A percentile compares a stretch with the other conserved stretches of the same genome.
Conservation (phyloP, 2,329 filamentous ascomycete genomes). For the Scytalidium lignicola region DNA sequence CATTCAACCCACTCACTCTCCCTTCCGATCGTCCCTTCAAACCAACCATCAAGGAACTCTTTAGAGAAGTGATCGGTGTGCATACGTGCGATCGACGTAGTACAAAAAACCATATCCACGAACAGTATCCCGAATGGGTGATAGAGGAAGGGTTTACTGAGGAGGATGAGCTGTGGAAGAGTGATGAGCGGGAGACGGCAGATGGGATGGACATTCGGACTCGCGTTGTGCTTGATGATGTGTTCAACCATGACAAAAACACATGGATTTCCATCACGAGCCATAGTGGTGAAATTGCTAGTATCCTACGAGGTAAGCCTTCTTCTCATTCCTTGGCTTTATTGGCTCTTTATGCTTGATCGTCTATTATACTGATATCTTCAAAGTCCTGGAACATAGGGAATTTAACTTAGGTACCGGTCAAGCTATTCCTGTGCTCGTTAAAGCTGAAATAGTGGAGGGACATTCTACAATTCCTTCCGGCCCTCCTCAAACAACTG, state of each 20-base stretch:
- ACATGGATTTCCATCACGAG: slow-evolving; percentile 56
- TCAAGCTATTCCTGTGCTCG: slow-evolving; percentile 62
- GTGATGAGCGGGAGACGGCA: slow-evolving; percentile 36
- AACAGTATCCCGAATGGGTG: slow-evolving; percentile 45
- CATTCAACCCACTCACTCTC: slow-evolving; percentile 50
- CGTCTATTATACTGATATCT: neutral
- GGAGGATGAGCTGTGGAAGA: slow-evolving; percentile 44
- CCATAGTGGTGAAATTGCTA: slow-evolving; percentile 53
- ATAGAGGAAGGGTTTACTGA: slow-evolving; percentile 61
- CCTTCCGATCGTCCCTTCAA: slow-evolving; percentile 47
- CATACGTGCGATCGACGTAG: slow-evolving; percentile 65
- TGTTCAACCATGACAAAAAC: slow-evolving; percentile 47
- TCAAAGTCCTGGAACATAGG: slow-evolving; percentile 52
- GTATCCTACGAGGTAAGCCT: slow-evolving; percentile 36
- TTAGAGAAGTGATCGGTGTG: slow-evolving; percentile 62
- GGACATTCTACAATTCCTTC: slow-evolving; percentile 9
- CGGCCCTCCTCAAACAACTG: slow-evolving; percentile 28
- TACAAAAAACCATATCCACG: slow-evolving; percentile 45
- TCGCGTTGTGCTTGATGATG: slow-evolving; percentile 47
- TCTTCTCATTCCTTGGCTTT: too few relatives aligned
- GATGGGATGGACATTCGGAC: slow-evolving; percentile 44
- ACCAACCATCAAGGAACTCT: slow-evolving; percentile 58
- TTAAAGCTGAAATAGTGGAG: slow-evolving; percentile 47
- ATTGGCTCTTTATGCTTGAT: too few relatives aligned
- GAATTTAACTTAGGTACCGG: slow-evolving; percentile 60